Evolutionary conservation across 129 eudicot genomes (phyloP).

Genomic region (sunflower (Helianthus annuus)): HanXRQr2.0-SUNRISE NC_035443.2:32300153-32300652

Average conservation of each 20-base stretch:
- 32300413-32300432: no score
- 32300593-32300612: neutral
- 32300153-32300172: conserved; percentile 63
- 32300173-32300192: conserved; percentile 57
- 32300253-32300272: conserved; percentile 26
- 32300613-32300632: neutral
- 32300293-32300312: conserved; percentile 42
- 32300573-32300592: neutral
- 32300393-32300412: no score
- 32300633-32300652: neutral
- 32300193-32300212: conserved; percentile 20
- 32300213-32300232: conserved; percentile 9
- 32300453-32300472: neutral
- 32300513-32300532: neutral
- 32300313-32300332: conserved; percentile 40
- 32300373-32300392: conserved; percentile 17
- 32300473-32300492: neutral
- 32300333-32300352: conserved; percentile 23
- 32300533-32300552: neutral
- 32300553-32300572: neutral
- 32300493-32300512: neutral
- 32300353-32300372: conserved; percentile 16
- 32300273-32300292: conserved; percentile 17
- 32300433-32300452: neutral
- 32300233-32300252: neutral